Evolutionary conservation across 2,329 filamentous ascomycete genomes (phyloP).

Genomic region (Colletotrichum karsti): DNA sequence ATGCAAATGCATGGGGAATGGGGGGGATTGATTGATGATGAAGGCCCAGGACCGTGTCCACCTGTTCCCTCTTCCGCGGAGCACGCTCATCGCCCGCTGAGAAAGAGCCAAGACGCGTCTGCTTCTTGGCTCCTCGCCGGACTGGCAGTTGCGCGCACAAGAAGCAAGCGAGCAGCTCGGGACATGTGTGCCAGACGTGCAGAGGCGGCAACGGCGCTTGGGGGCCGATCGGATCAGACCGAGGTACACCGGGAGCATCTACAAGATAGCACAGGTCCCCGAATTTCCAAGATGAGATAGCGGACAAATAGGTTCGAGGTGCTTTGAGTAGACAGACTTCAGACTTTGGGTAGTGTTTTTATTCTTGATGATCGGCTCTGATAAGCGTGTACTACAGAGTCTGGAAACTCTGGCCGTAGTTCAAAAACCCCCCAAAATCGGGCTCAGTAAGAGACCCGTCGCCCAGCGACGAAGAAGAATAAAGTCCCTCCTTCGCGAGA

Average conservation of each 20-base stretch:
- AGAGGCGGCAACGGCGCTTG: neutral
- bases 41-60: slow-evolving; percentile 3
- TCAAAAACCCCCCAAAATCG: neutral
- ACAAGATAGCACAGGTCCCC: neutral
- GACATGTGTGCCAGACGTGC: neutral
- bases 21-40: neutral
- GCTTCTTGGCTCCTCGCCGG: neutral
- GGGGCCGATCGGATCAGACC: slow-evolving; percentile 20
- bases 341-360: neutral
- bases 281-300: neutral
- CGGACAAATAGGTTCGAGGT: neutral
- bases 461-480: slow-evolving; percentile 18
- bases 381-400: slow-evolving; percentile 18
- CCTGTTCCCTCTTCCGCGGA: no score
- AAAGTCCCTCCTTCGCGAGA: neutral
- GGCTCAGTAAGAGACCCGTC: neutral
- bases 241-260: neutral
- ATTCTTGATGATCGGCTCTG: slow-evolving; percentile 1
- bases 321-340: neutral
- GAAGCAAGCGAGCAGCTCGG: neutral
- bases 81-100: no score
- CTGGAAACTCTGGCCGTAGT: neutral
- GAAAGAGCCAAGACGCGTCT: neutral
- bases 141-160: neutral
- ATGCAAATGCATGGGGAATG: neutral